Percentiles rank a stretch among this genome's conserved stretches.
These are phyloP conservation scores for Mycena chlorophos DNA, from an alignment of 768 basidiomycete genomes.

Conservation along the genomic window DNA sequence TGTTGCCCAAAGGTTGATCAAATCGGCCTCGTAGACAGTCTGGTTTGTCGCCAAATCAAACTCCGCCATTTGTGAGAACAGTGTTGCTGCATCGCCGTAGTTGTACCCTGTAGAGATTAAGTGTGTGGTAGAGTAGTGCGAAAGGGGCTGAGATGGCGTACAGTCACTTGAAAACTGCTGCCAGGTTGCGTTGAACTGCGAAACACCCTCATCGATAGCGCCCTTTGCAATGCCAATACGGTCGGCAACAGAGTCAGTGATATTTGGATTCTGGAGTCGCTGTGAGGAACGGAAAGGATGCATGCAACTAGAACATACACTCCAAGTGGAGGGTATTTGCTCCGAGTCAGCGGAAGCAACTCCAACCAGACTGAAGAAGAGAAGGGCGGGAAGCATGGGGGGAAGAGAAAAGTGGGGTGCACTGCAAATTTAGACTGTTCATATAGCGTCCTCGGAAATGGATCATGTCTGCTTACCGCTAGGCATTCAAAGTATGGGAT, in stretches of 20 bases:
- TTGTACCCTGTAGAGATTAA: neutral
- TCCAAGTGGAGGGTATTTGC: too few relatives aligned
- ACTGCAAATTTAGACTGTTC: too few relatives aligned
- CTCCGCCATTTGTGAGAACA: neutral
- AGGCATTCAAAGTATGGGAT: too few relatives aligned
- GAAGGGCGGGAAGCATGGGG: too few relatives aligned
- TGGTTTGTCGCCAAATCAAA: neutral
- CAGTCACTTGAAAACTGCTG: neutral
- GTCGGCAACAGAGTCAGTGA: neutral
- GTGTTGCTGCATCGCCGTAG: neutral
- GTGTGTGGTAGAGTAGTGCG: neutral
- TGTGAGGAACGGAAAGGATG: too few relatives aligned
- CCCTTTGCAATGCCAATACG: neutral
- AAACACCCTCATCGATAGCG: neutral
- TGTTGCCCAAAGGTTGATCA: neutral
- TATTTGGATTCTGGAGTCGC: neutral
- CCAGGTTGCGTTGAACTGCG: neutral
- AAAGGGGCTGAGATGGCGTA: neutral
- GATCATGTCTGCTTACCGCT: too few relatives aligned
- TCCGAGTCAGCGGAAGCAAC: too few relatives aligned
- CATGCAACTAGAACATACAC: too few relatives aligned
- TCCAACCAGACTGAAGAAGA: too few relatives aligned
- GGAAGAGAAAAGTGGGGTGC: too few relatives aligned
- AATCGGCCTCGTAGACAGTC: neutral
- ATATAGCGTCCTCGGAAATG: too few relatives aligned